These are phyloP conservation scores for Cutaneotrichosporon daszewskae DNA, from an alignment of 1,284 basidiomycete species.

Conservation along the genomic window DNA sequence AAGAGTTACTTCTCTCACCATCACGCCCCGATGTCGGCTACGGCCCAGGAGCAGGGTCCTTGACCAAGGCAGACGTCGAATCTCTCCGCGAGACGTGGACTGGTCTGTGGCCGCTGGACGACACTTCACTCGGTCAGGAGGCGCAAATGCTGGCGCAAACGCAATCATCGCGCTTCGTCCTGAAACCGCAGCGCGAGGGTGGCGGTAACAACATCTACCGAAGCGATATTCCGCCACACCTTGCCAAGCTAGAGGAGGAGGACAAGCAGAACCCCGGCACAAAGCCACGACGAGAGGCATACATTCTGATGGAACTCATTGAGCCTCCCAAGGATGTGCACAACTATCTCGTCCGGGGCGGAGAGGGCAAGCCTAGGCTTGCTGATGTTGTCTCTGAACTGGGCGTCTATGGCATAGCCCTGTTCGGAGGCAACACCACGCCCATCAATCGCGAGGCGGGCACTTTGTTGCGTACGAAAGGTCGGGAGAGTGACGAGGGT, in stretches of 20 bases:
- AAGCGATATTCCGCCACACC: conserved; percentile 68
- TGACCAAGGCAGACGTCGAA: conserved; percentile 49
- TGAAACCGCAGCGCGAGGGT: conserved; percentile 95
- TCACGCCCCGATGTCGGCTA: conserved; percentile 43
- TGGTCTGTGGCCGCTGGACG: conserved; percentile 62
- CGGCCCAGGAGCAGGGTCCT: conserved; percentile 45
- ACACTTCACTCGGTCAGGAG: conserved; percentile 45
- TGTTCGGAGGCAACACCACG: conserved; percentile 57
- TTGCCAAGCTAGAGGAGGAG: conserved; percentile 56
- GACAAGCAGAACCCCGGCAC: conserved; percentile 36
- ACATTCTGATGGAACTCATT: conserved; percentile 93
- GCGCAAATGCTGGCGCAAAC: conserved; percentile 57
- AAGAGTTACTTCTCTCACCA: conserved; percentile 57
- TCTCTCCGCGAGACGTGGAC: conserved; percentile 66
- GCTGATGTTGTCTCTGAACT: conserved; percentile 80
- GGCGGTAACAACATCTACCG: conserved; percentile 97
- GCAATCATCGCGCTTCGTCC: conserved; percentile 60
- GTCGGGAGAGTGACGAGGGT: conserved; percentile 86
- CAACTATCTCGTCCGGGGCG: conserved; percentile 65
- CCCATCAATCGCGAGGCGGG: conserved; percentile 63
- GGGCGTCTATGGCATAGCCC: conserved; percentile 81
- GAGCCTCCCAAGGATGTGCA: conserved; percentile 61
- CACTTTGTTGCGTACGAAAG: conserved; percentile 87
- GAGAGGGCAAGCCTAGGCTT: conserved; percentile 48
- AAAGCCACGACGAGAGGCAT: conserved; percentile 53